phyloP scores from a whole-genome alignment of 2,329 filamentous ascomycete genomes.

The Apiospora hydei region DNA sequence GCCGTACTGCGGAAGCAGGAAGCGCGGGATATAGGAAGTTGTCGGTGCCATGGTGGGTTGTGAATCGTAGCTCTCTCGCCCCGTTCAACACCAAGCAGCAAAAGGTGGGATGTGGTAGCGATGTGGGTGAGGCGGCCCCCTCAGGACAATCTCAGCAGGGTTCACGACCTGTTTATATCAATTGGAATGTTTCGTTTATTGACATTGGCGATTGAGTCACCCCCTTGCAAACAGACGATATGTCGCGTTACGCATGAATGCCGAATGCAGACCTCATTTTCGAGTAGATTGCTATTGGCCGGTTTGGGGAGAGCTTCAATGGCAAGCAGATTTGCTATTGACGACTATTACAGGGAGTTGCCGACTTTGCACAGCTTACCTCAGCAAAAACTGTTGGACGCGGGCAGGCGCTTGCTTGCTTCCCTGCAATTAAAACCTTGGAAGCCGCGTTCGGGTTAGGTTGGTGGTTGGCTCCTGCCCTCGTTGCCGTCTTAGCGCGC shows the following conservation, averaged over 20 bases:
- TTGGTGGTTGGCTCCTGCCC: background rate
- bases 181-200: constrained; percentile 15
- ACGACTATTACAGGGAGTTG: background rate
- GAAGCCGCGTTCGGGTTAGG: background rate
- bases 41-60: constrained; percentile 50
- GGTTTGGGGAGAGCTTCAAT: constrained; percentile 1
- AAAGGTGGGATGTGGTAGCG: background rate
- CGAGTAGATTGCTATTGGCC: constrained; percentile 14
- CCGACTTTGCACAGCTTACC: constrained; percentile 1
- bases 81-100: background rate
- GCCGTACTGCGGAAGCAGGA: constrained; percentile 70
- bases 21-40: constrained; percentile 66
- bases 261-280: constrained; percentile 27
- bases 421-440: background rate
- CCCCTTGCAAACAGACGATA: constrained; percentile 4
- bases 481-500: background rate
- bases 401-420: constrained; percentile 11
- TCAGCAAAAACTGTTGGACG: constrained; percentile 1
- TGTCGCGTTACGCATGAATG: constrained; percentile 28
- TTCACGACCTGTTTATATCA: constrained; percentile 19
- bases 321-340: constrained; percentile 18
- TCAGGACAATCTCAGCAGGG: background rate
- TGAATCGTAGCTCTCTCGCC: background rate
- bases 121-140: constrained; percentile 1
- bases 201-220: constrained; percentile 16